Base-by-base conservation (phyloP, 345 rosid species). In the Aethionema arabicum region DNA sequence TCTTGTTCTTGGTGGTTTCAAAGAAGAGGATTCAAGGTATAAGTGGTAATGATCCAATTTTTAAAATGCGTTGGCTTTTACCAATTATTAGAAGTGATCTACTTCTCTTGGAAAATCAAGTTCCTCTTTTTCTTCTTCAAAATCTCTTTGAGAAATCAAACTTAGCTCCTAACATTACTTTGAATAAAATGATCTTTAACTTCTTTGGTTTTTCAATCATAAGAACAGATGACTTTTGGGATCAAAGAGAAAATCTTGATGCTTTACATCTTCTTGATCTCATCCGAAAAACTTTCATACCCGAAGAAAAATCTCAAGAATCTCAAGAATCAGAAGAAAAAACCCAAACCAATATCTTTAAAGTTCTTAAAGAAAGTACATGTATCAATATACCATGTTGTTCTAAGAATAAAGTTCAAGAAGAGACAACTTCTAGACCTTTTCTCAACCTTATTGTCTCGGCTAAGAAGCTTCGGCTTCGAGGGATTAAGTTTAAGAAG, bases 21-120 rank as follows among this genome's bases (percentile, higher is more conserved):
- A 37, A 74, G 11, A 27, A 21, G 27, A 21, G 79, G 9, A 72
- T 77, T 3, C 41, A 0, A 13, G 46, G 51, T 1, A 14, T 65
- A 5, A 73, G 79, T 53, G 32, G 11, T 5, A 76, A 79, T 30
- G 91, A 85, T 43, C 88, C 88, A 0, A 58, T 80, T 3, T 70
- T 80, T 66, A 72, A 68, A 8, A 66, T 80, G 74, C 59, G 81
- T 8, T 80, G 88, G 88, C 45, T 85, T 11, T 71, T 78, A 8
- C 76, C 76, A 0, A 77, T 61, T 2, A 40, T 85, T 6, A 65
- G 67, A 56, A 59, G 80, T 0, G 91, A 82, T 64, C 68, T 85
- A 30, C 79, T 85, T 8, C 67, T 68, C 51, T 57, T 85, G 2
- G 91, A 85, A 75, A 85, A 85, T 29, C 88, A 85, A 65, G 75